A percentile compares a stretch with the other conserved stretches of the same genome.
These are phyloP conservation scores for Quercus berberidifolia DNA, from an alignment of 306 rosid genomes.

Conservation along the genomic window DNA sequence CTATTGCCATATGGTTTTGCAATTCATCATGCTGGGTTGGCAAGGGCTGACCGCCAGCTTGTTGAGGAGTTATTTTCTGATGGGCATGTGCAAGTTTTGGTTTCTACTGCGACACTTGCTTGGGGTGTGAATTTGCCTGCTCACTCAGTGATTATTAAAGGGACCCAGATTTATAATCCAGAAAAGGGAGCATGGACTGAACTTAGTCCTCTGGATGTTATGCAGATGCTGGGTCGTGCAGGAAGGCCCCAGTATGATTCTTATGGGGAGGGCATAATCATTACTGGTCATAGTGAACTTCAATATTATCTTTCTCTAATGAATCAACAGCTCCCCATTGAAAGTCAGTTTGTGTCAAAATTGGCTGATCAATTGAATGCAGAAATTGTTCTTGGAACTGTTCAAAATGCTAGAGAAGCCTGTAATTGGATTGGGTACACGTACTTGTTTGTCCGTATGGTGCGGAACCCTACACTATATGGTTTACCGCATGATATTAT, in stretches of 20 bases:
- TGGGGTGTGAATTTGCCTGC: conserved; percentile 99
- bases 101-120: conserved; percentile 96
- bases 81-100: conserved; percentile 94
- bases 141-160: conserved; percentile 84
- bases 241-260: conserved; percentile 95
- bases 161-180: conserved; percentile 93
- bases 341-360: conserved; percentile 92
- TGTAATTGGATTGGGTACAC: conserved; percentile 85
- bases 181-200: conserved; percentile 99
- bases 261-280: conserved; percentile 85
- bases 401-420: conserved; percentile 87
- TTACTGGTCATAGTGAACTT: conserved; percentile 86
- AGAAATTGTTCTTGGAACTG: conserved; percentile 88
- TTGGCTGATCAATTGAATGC: conserved; percentile 92
- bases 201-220: conserved; percentile 87
- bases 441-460: conserved; percentile 76
- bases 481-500: conserved; percentile 74
- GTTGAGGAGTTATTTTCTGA: conserved; percentile 96
- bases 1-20: conserved; percentile 96
- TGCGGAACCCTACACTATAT: conserved; percentile 75
- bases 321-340: conserved; percentile 94
- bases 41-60: conserved; percentile 85
- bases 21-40: conserved; percentile 95
- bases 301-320: conserved; percentile 90
- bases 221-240: conserved; percentile 99